Evolutionary conservation across 2,329 filamentous ascomycete species (phyloP), one percentile per base, ranked within the genome.

Genomic region (Capronia americana): DNA sequence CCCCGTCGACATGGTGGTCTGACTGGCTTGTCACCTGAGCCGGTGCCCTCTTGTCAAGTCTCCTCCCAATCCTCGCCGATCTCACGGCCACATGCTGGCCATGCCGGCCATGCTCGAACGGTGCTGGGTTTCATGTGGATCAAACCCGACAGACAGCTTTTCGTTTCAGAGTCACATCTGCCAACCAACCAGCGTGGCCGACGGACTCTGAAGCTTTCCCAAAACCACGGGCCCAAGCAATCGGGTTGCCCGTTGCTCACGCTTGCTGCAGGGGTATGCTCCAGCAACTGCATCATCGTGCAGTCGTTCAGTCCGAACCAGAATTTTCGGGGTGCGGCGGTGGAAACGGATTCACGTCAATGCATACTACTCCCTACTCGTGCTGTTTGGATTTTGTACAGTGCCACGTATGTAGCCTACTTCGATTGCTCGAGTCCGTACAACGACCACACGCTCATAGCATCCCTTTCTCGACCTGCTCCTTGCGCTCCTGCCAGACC

Each of bases 401-500:
- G 20, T 26, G 24, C 20, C 48, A 51, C 48, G 48, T 48, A 51
- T 23, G 48, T 48, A 24, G 38, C 7, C 17, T 44, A 30, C 17
- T 17, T 59, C 30, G 46, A 53, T 34, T 23, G 41, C 41, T 38
- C 20, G 12, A 32, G 14, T 51, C 30, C 26, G 34, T 30, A 61
- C 48, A 44, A 34, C 57, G 5, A 32, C 26, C 12, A 4, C 26
- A 17, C n/a, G 55, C 71, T 88, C 79, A 97, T 73, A 95, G 81
- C 92, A 99, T 98, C 2, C 95, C 95, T 81, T 92, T 93, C 71
- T 86, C 85, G 50, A 93, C 88, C 81, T 97, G 92, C 75, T 97
- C 93, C 79, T 90, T 89, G 73, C 95, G 88, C 84, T 99, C 95
- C 79, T 99, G 91, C 95, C 95, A 99, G 11, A 99, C 87, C 64